These are phyloP conservation scores for Thraustochytrium sp. DNA, from an alignment of 352 stramenopile genomes.

Conservation along the genomic window DNA sequence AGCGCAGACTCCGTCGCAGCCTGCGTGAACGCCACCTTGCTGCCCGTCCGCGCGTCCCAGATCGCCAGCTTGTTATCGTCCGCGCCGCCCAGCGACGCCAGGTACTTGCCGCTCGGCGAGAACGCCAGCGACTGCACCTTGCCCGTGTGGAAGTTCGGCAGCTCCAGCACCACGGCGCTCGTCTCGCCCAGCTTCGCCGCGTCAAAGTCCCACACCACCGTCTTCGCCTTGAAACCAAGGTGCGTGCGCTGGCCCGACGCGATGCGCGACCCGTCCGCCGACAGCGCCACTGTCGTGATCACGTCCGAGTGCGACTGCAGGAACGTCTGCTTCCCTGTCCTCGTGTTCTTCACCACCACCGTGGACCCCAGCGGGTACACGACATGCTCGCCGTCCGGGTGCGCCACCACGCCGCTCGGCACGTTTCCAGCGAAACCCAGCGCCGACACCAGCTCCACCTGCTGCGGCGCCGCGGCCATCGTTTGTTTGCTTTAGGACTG, in stretches of 20 bases:
- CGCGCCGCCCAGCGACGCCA: conserved; percentile 85
- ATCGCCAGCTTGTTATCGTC: conserved; percentile 95
- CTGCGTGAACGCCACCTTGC: conserved; percentile 81
- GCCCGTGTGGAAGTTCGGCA: conserved; percentile 85
- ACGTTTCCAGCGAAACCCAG: conserved; percentile 47
- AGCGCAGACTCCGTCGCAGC: conserved; percentile 84
- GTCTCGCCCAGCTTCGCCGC: conserved; percentile 67
- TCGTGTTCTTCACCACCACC: conserved; percentile 70
- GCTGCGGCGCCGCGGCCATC: conserved; percentile 1
- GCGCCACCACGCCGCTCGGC: conserved; percentile 45
- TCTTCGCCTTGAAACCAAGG: conserved; percentile 83
- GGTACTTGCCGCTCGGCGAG: conserved; percentile 69
- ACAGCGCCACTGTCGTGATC: conserved; percentile 83
- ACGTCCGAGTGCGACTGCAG: conserved; percentile 82
- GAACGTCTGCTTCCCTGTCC: conserved; percentile 67
- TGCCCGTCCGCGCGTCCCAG: conserved; percentile 80
- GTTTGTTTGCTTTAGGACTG: too few species aligned
- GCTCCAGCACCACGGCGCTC: conserved; percentile 67
- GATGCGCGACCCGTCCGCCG: conserved; percentile 75
- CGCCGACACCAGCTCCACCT: conserved; percentile 34
- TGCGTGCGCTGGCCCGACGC: conserved; percentile 82
- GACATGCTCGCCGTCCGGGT: conserved; percentile 61
- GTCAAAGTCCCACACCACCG: conserved; percentile 89
- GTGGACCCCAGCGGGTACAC: conserved; percentile 75
- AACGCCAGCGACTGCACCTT: conserved; percentile 87